Base-by-base conservation (phyloP, 2,329 filamentous ascomycete species). In the Pleurostoma richardsiae region DNA sequence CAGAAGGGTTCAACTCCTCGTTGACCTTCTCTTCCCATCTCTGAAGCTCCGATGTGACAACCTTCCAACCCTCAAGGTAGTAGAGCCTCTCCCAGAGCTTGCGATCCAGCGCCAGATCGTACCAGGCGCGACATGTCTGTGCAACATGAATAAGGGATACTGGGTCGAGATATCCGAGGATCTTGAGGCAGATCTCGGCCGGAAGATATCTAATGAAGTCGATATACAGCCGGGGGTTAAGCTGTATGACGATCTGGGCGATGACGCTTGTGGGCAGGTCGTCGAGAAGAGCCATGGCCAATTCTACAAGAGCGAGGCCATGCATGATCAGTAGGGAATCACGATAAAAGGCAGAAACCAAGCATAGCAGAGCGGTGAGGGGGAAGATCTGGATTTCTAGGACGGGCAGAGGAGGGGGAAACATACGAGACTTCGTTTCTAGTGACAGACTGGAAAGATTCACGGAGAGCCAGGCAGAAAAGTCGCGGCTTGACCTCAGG, bases 151-250 rank as follows among this genome's bases (percentile, higher is more conserved):
- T 76, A 38, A 99, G 74, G 1, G 90, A 94, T 29, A 82, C 65
- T 1, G 90, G 86, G 46, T 91, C 87, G 43, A 99, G 83, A 60
- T 90, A 94, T 11, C 86, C 85, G 40, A 99, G 84, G 40, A 97
- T 86, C 59, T 95, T 86, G 40, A 94, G 83, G 50, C 90, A 95
- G 57, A 99, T 87, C 64, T 99, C 94, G 29, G 88, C 83, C 0
- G 94, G 94, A 1, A 99, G 80, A 58, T 89, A 83, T 53, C 82
- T 74, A 39, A 96, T 83, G 46, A 96, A 96, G 67, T 99, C 89
- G 68, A 96, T 92, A 66, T 96, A 91, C 3, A 97, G 83, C 44
- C 91, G 79, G 4, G 90, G 88, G 52, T 85, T 87, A 19, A 96
- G 72, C 52, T 85, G 80, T 46, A 91, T 81, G 41, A 96, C 88